These are phyloP conservation scores for Arbutus unedo DNA, from an alignment of 148 eudicot species.

Conservation along the genomic window DNA sequence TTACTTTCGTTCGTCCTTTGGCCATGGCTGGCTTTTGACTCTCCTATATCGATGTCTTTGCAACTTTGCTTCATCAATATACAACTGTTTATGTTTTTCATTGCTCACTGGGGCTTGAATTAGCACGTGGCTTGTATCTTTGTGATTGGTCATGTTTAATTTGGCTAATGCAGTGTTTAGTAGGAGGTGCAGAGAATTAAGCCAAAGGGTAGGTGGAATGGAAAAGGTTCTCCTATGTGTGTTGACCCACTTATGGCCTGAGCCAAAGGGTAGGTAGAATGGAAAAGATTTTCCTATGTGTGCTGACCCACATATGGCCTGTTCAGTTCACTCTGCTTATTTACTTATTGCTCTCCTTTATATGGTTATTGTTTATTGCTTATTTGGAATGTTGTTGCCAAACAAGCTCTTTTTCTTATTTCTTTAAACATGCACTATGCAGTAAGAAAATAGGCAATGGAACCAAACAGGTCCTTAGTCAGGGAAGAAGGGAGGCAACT, in stretches of 20 bases:
- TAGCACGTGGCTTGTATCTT: not conserved
- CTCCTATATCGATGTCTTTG: not conserved
- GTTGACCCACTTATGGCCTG: too few relatives aligned
- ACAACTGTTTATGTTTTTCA: not conserved
- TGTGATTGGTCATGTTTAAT: not conserved
- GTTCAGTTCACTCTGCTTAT: not conserved
- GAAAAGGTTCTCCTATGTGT: not conserved
- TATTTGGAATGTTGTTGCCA: not conserved
- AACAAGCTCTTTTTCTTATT: not conserved
- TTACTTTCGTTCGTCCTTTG: not conserved
- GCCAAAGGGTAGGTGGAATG: not conserved
- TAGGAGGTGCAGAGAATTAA: not conserved
- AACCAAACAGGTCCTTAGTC: not conserved
- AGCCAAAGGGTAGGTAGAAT: not conserved
- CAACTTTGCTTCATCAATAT: not conserved
- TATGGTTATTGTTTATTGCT: not conserved
- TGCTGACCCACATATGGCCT: not conserved
- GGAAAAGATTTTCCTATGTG: not conserved
- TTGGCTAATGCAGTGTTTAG: not conserved
- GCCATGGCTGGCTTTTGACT: constrained; percentile 1
- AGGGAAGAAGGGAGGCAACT: not conserved
- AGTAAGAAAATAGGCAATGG: not conserved
- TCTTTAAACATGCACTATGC: not conserved
- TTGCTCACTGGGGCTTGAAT: not conserved
- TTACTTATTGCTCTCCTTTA: not conserved